Percentiles rank a stretch among this genome's conserved stretches.
Conservation (phyloP, 1,139 yeast species). For the Yamadazyma triangularis region DNA sequence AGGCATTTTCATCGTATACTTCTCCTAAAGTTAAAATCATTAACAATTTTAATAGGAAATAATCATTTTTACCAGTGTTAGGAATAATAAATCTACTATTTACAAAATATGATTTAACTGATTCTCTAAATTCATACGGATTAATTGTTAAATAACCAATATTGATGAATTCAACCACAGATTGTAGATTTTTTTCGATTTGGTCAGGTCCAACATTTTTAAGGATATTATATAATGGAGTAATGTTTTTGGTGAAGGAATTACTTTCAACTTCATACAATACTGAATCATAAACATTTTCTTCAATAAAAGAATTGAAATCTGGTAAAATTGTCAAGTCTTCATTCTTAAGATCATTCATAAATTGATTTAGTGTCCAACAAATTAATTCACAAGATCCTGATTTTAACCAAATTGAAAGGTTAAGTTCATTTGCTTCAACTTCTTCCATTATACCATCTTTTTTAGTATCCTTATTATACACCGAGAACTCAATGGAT, state of each 20-base stretch:
- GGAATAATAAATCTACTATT: conserved; percentile 8
- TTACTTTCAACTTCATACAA: conserved; percentile 5
- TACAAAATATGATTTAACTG: conserved; percentile 12
- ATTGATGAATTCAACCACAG: conserved; percentile 13
- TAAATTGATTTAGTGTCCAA: conserved; percentile 22
- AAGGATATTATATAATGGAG: conserved; percentile 2
- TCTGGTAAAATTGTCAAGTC: conserved; percentile 18
- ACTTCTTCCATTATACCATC: no score
- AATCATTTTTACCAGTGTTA: conserved; percentile 6
- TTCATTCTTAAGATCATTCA: conserved; percentile 6
- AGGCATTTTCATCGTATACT: conserved; percentile 14
- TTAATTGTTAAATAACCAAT: conserved; percentile 24
- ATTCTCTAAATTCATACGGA: conserved; percentile 15
- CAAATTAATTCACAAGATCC: conserved; percentile 24
- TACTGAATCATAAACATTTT: conserved; percentile 17
- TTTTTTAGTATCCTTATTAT: no score
- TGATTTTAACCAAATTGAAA: conserved; percentile 21
- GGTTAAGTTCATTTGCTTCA: conserved; percentile 6
- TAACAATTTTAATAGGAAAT: conserved; percentile 18
- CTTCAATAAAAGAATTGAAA: conserved; percentile 22
- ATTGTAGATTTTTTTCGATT: background rate
- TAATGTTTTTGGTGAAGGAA: conserved; percentile 2
- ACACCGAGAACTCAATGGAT: no score
- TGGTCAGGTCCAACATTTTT: conserved; percentile 2
- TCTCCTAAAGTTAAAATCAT: conserved; percentile 21